A percentile compares a stretch with the other conserved stretches of the same genome.
phyloP scores from a whole-genome alignment of 495 filamentous ascomycete genomes.

The Penicillium manginii region DNA sequence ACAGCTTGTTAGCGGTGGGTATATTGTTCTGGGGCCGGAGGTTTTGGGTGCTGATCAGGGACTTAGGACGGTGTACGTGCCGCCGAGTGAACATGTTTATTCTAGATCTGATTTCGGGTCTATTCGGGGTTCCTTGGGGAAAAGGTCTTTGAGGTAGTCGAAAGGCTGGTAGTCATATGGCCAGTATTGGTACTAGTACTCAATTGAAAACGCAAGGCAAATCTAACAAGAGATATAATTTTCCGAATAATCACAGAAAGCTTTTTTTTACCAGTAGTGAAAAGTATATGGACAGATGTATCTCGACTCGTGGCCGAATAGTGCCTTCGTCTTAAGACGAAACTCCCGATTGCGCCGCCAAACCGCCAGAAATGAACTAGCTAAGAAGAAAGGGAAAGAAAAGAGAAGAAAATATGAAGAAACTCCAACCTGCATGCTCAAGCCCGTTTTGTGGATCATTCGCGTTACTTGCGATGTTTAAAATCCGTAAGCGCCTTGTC shows the following conservation, averaged over 20 bases:
- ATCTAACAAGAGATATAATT: too few species aligned
- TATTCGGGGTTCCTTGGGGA: background rate
- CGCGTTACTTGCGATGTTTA: conserved; percentile 16
- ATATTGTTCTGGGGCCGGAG: conserved; percentile 9
- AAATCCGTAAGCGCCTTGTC: conserved; percentile 59
- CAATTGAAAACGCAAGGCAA: too few species aligned
- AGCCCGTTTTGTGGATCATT: conserved; percentile 14
- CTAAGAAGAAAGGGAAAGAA: conserved; percentile 18
- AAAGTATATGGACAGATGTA: conserved; percentile 1
- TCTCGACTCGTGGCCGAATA: background rate
- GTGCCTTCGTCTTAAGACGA: conserved; percentile 4
- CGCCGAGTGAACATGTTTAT: background rate
- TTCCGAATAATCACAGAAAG: background rate
- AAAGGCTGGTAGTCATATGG: too few species aligned
- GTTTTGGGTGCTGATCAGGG: conserved; percentile 1
- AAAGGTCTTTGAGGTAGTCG: too few species aligned
- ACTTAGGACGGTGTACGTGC: background rate
- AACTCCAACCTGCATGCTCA: conserved; percentile 32
- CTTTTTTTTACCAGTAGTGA: conserved; percentile 1
- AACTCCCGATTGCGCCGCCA: conserved; percentile 33
- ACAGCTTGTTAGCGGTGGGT: conserved; percentile 5
- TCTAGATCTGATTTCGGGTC: background rate
- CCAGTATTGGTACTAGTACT: too few species aligned
- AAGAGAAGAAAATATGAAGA: conserved; percentile 13
- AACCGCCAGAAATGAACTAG: conserved; percentile 19